A percentile compares a stretch with the other conserved stretches of the same genome.
Evolutionary conservation across 768 basidiomycete genomes (phyloP).

Genomic region (Leccinum pellstonianum): DNA sequence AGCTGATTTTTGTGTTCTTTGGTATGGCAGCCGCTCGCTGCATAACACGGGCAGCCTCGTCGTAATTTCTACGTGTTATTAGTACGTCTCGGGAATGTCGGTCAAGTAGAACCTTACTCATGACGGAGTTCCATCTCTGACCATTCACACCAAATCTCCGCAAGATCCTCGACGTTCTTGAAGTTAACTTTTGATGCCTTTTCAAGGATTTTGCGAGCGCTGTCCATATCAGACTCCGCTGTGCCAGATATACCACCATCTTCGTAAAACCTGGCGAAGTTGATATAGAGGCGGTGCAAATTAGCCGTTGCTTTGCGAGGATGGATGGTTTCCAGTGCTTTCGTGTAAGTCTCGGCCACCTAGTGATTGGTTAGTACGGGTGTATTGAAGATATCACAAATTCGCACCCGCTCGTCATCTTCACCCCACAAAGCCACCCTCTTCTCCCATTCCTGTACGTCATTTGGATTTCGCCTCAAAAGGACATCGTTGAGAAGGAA

Average conservation of each 20-base stretch:
- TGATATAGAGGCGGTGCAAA: conserved; percentile 85
- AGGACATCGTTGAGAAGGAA: conserved; percentile 97
- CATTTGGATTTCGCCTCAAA: conserved; percentile 89
- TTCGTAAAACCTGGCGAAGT: conserved; percentile 98
- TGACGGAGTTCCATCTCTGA: conserved; percentile 96
- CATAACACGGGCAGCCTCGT: conserved; percentile 94
- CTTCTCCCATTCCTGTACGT: conserved; percentile 99
- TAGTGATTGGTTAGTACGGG: conserved; percentile 28
- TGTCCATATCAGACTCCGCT: conserved; percentile 79
- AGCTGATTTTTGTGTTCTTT: conserved; percentile 86
- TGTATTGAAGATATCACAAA: neutral
- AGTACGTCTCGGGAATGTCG: conserved; percentile 6
- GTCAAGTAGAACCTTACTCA: conserved; percentile 58
- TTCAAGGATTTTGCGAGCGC: conserved; percentile 89
- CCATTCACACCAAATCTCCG: conserved; percentile 99
- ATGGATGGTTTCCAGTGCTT: conserved; percentile 82
- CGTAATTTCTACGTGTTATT: conserved; percentile 74
- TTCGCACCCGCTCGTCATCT: conserved; percentile 82
- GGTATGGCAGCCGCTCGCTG: conserved; percentile 92
- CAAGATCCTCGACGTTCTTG: conserved; percentile 94
- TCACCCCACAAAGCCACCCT: conserved; percentile 90
- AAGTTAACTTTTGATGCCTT: conserved; percentile 91
- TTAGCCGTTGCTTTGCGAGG: conserved; percentile 91
- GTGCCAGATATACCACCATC: conserved; percentile 82
- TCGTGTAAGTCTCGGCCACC: conserved; percentile 92